Evolutionary conservation across 2,329 filamentous ascomycete species (phyloP), one percentile per base, ranked within the genome.

Genomic region (Beauveria medogensis): DNA sequence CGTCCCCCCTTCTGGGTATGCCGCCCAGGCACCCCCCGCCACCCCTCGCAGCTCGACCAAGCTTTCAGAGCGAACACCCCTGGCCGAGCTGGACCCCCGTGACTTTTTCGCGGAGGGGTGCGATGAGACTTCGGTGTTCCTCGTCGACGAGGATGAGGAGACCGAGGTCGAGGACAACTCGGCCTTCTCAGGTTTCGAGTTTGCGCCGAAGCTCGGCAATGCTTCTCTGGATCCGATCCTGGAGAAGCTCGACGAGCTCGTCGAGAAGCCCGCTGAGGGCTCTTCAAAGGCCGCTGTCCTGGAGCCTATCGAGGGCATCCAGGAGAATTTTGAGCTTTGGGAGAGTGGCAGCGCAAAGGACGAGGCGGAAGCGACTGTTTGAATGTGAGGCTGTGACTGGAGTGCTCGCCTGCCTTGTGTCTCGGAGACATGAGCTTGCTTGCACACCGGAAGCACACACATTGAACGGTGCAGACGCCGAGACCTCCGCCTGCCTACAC

Each of bases 1-100:
- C 70, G 85, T 96, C 20, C 90, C 93, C 5, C 93, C 93, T 2
- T 71, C 76, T 3, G 82, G 84, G 60, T 86, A 89, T 51, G 73
- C 88, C 44, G 84, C 82, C 30, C 82, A 88, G 68, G 85, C 26
- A 70, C 74, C n/a, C 65, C 71, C 9, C 65, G 68, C 69, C 24
- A 67, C 69, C 2, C 44, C 46, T 7, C 82, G 85, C 55, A 78
- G 80, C 62, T 86, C 86, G 78, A 71, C 82, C 20, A 77, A 88
- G 26, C 86, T 89, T 67, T 82, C 87, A 71, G 77, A 83, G 68
- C 83, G 89, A 26, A 76, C 80, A 5, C 87, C 88, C 0, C 77
- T 92, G 1, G 82, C 82, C 9, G 87, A 90, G 69, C 82, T 92
- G 68, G 81, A 86, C 59, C 82, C 83, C 2, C 77, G 82, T 22